These are phyloP conservation scores for Neofusicoccum sp. DNA, from an alignment of 2,329 filamentous ascomycete species.

Conservation along the genomic window DNA sequence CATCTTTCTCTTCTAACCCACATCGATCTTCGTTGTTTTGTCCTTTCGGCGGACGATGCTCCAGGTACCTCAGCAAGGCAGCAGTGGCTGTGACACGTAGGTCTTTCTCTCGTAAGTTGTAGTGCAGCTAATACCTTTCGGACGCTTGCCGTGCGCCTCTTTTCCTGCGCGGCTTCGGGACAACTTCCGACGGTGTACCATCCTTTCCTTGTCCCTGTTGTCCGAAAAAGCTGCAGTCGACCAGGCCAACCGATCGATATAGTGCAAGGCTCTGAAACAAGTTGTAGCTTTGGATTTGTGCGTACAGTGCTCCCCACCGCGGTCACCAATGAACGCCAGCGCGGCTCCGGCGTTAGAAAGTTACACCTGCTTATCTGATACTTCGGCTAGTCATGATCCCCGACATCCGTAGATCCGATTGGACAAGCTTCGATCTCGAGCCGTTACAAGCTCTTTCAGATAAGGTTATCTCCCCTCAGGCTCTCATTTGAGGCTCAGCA, in stretches of 20 bases:
- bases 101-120: background rate
- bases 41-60: background rate
- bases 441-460: background rate
- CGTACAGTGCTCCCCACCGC: too few relatives aligned
- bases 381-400: background rate
- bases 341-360: background rate
- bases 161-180: background rate
- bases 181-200: background rate
- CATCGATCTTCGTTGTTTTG: too few relatives aligned
- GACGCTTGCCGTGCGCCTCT: background rate
- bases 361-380: background rate
- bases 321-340: too few relatives aligned
- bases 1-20: too few relatives aligned
- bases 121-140: background rate
- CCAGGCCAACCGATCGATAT: too few relatives aligned
- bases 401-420: background rate
- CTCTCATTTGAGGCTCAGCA: background rate
- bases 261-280: too few relatives aligned
- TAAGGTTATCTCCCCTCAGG: background rate
- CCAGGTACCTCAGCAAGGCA: background rate
- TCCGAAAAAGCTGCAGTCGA: background rate
- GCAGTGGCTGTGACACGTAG: background rate
- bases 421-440: background rate
- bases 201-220: background rate
- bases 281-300: too few relatives aligned